Evolutionary conservation across 352 stramenopile species (phyloP), one percentile per base, ranked within the genome.

Genomic region (Aphanomyces cochlioides): DNA sequence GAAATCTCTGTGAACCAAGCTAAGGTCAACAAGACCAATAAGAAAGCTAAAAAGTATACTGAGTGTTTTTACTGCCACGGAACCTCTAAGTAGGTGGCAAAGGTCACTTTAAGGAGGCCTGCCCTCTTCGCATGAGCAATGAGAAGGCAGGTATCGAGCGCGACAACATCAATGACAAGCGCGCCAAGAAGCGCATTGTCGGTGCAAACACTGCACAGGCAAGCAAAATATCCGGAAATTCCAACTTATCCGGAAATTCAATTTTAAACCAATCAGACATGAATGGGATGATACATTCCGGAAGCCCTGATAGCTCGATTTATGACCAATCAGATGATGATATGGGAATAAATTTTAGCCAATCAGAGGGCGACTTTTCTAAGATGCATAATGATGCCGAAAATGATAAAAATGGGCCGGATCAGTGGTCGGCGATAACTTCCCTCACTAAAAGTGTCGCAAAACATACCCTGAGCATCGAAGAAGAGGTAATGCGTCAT

Each of bases 101-200:
- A n/a, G n/a, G 45, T 19, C 45, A 53, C 45, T n/a, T 53, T 15
- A 53, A 53, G 45, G n/a, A n/a, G n/a, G n/a, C n/a, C n/a, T n/a
- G n/a, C 2, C 45, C n/a, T 53, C 45, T 53, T 53, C 45, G 45
- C 45, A 53, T 53, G 1, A 53, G 45, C 45, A 2, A 53, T 53
- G 45, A 53, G 45, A 53, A 53, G 45, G 13, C 13, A 19, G n/a
- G 45, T 2, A 53, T n/a, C 13, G n/a, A n/a, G 45, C 45, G n/a
- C 45, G n/a, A 53, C 13, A 53, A 53, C 45, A 53, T 53, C 45
- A 53, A 53, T 19, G 45, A 53, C 45, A 19, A 19, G 13, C 13
- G 13, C n/a, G 45, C 45, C 45, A 53, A 15, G 45, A 15, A 19
- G 13, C 13, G 45, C 13, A 53, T 19, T 15, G n/a, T 53, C n/a